A percentile compares a stretch with the other conserved stretches of the same genome.
These are phyloP conservation scores for Arxiozyma telluris DNA, from an alignment of 1,139 yeast genomes.

Conservation along the genomic window DNA sequence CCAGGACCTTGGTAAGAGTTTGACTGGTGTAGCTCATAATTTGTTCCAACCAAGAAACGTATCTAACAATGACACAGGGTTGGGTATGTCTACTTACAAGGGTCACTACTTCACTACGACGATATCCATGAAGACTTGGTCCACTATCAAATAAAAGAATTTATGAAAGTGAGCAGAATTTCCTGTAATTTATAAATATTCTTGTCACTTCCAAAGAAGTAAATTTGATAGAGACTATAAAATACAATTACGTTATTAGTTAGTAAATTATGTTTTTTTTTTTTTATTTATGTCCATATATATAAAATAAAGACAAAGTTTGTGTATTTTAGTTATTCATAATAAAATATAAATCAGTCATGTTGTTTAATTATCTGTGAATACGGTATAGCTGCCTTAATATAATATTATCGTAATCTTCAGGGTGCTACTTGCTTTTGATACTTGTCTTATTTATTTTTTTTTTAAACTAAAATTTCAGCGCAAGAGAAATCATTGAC, in stretches of 20 bases:
- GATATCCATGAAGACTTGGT: conserved; percentile 48
- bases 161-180: not conserved
- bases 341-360: conserved; percentile 5
- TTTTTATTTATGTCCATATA: not conserved
- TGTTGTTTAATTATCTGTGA: not conserved
- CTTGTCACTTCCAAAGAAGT: not conserved
- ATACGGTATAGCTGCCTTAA: no score
- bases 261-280: not conserved
- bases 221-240: not conserved
- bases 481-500: not conserved
- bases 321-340: conserved; percentile 15
- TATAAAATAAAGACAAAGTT: conserved; percentile 10
- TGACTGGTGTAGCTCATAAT: conserved; percentile 52
- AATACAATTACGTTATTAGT: conserved; percentile 2
- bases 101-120: conserved; percentile 48
- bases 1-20: conserved; percentile 31
- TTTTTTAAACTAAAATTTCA: not conserved
- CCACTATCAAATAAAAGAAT: conserved; percentile 48
- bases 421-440: not conserved
- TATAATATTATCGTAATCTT: not conserved
- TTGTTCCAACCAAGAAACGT: conserved; percentile 83
- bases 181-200: conserved; percentile 1
- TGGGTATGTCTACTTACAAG: conserved; percentile 41
- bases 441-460: no score
- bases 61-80: conserved; percentile 76